Base-by-base conservation (phyloP, 2,329 filamentous ascomycete genomes). In the Zymoseptoria brevis region DNA sequence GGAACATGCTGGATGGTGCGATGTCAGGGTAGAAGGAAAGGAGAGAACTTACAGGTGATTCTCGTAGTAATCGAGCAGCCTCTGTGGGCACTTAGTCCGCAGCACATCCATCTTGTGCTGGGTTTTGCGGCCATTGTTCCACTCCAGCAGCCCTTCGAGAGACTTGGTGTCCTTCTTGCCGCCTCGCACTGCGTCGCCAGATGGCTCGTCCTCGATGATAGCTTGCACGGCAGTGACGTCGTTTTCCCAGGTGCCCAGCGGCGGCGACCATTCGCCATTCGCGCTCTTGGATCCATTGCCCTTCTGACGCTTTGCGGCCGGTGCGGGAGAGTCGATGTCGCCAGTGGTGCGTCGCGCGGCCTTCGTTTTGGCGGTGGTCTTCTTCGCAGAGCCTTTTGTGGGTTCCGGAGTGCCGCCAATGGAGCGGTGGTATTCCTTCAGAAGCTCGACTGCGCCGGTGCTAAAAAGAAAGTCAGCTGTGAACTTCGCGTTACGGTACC, bases 21-120 rank as follows among this genome's bases (percentile, higher is more conserved):
- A 24, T 48, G 30, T 19, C 48, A 50, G 2, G 49, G 56, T 50
- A 22, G 54, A 48, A 35, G 50, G 53, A 59, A 54, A 26, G 22
- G 19, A n/a, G 11, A 11, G 5, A 50, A 73, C 72, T 72, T 67
- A 75, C 73, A 75, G 61, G 59, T 75, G 73, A 50, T 65, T 62
- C 62, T 74, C 72, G 61, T 73, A 75, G 56, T 74, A 75, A 35
- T 72, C 69, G 22, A 75, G 66, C 53, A 75, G 58, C 57, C 87
- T 89, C 69, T 93, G 89, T 0, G 89, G 89, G 65, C 88, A 91
- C 66, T 90, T 86, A 68, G 85, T 81, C 67, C 92, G 89, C 7
- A 91, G 81, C 13, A 86, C 80, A 19, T 79, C 73, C 16, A 89
- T 84, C 8, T 83, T 80, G 67, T 93, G 89, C 69, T 88, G 85